A percentile compares a stretch with the other conserved stretches of the same genome.
These are phyloP conservation scores for Aspergillus sclerotiicarbonarius DNA, from an alignment of 495 filamentous ascomycete species.

Conservation along the genomic window DNA sequence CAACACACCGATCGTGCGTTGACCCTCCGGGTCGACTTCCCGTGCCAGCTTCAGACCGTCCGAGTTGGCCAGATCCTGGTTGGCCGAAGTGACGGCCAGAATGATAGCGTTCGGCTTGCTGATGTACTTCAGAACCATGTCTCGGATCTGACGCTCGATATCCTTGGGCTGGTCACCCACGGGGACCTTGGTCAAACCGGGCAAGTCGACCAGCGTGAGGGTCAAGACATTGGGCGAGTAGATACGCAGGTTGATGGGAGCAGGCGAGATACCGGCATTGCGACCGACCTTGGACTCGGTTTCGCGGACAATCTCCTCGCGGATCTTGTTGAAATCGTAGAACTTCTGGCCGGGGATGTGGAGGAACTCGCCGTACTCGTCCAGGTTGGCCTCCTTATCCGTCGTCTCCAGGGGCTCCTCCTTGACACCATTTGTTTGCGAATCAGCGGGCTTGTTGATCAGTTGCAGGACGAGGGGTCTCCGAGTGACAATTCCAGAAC, in stretches of 20 bases:
- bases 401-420: slow-evolving; percentile 63
- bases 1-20: slow-evolving; percentile 96
- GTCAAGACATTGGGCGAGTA: slow-evolving; percentile 98
- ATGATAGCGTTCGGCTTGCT: slow-evolving; percentile 98
- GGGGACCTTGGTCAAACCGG: slow-evolving; percentile 95
- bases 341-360: slow-evolving; percentile 99
- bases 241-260: slow-evolving; percentile 95
- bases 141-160: slow-evolving; percentile 94
- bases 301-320: slow-evolving; percentile 96
- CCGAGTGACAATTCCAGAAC: slow-evolving; percentile 95
- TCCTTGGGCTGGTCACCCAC: slow-evolving; percentile 98
- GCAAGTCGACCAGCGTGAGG: slow-evolving; percentile 94
- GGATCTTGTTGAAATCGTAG: slow-evolving; percentile 98
- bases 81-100: slow-evolving; percentile 91
- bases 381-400: slow-evolving; percentile 83
- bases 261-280: slow-evolving; percentile 94
- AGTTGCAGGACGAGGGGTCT: slow-evolving; percentile 96
- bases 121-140: slow-evolving; percentile 99
- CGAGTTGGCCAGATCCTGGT: slow-evolving; percentile 97
- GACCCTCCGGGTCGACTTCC: slow-evolving; percentile 96
- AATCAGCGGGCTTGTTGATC: slow-evolving; percentile 74
- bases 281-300: slow-evolving; percentile 94
- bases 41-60: slow-evolving; percentile 95
- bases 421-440: slow-evolving; percentile 73
- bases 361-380: slow-evolving; percentile 99